A percentile compares a stretch with the other conserved stretches of the same genome.
Evolutionary conservation across 2,329 filamentous ascomycete species (phyloP).

Genomic region (Sarocladiaceae sp.): DNA sequence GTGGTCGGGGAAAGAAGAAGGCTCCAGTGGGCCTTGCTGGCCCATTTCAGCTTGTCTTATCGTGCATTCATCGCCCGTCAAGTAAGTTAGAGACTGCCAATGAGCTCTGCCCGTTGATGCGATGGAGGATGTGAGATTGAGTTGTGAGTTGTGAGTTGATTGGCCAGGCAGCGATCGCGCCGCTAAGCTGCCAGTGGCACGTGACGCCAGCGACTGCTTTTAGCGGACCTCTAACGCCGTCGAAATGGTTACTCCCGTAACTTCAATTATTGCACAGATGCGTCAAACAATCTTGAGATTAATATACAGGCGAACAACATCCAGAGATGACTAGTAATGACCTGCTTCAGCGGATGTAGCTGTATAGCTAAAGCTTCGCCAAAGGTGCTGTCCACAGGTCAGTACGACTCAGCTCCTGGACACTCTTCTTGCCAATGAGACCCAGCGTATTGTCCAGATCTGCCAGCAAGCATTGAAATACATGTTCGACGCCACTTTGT

Average conservation of each 20-base stretch:
- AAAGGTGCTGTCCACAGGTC: neutral
- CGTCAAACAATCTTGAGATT: too few species aligned
- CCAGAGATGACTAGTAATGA: too few species aligned
- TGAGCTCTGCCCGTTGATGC: neutral
- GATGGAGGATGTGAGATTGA: too few species aligned
- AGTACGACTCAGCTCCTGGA: conserved; percentile 5
- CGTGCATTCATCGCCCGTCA: neutral
- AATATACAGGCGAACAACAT: too few species aligned
- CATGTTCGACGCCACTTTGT: conserved; percentile 50
- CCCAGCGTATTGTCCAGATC: conserved; percentile 51
- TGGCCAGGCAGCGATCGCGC: neutral
- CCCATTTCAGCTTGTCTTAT: neutral
- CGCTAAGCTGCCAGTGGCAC: neutral
- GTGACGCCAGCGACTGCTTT: too few species aligned
- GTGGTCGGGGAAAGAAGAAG: neutral
- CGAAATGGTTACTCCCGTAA: too few species aligned
- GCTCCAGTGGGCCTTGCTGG: neutral
- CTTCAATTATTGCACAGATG: too few species aligned
- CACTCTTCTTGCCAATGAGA: conserved; percentile 43
- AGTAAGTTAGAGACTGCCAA: neutral
- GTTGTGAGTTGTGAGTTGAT: neutral
- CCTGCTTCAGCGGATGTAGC: too few species aligned
- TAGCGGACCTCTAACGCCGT: too few species aligned
- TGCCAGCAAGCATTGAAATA: conserved; percentile 35
- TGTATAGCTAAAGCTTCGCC: conserved; percentile 1